Percentiles rank a stretch among this genome's conserved stretches.
phyloP scores from a whole-genome alignment of 192 early-diverging fungal species.

The Borealophlyctis nickersoniae region DNA sequence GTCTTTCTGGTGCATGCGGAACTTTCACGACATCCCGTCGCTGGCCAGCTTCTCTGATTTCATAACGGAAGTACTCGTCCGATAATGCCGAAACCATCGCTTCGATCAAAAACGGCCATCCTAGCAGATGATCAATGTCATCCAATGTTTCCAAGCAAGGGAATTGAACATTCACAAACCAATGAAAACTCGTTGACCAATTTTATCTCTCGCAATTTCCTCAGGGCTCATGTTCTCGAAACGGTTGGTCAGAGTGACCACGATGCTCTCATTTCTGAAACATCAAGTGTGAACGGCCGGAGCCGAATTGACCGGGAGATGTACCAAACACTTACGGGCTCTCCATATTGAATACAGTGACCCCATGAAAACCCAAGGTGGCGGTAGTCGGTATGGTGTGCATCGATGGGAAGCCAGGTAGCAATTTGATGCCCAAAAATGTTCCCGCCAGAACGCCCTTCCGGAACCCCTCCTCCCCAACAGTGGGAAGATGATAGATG shows the following conservation, averaged over 20 bases:
- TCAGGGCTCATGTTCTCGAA: slow-evolving; percentile 53
- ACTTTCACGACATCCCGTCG: slow-evolving; percentile 32
- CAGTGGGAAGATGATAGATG: slow-evolving; percentile 58
- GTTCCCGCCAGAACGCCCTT: slow-evolving; percentile 66
- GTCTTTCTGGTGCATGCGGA: slow-evolving; percentile 37
- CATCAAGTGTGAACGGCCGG: too few relatives aligned
- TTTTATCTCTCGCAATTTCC: slow-evolving; percentile 48
- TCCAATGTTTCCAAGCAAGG: too few relatives aligned
- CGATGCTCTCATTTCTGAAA: slow-evolving; percentile 75
- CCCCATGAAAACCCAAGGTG: slow-evolving; percentile 70
- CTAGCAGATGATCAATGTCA: too few relatives aligned
- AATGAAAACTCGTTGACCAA: slow-evolving; percentile 64
- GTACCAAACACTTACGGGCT: too few relatives aligned
- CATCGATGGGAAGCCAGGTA: slow-evolving; percentile 88
- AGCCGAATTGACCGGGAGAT: too few relatives aligned
- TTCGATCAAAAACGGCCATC: slow-evolving; percentile 92
- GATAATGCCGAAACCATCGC: slow-evolving; percentile 70
- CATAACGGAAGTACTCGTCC: slow-evolving; percentile 64
- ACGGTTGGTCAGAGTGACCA: slow-evolving; percentile 57
- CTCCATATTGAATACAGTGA: slow-evolving; percentile 82
- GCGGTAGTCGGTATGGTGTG: slow-evolving; percentile 72
- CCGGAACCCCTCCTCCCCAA: slow-evolving; percentile 46
- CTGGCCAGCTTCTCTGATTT: slow-evolving; percentile 34
- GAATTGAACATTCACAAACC: too few relatives aligned
- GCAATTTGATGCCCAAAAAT: slow-evolving; percentile 53